Conservation (phyloP, 1,139 yeast genomes). For the Yamadazyma atmosphaerica region DNA sequence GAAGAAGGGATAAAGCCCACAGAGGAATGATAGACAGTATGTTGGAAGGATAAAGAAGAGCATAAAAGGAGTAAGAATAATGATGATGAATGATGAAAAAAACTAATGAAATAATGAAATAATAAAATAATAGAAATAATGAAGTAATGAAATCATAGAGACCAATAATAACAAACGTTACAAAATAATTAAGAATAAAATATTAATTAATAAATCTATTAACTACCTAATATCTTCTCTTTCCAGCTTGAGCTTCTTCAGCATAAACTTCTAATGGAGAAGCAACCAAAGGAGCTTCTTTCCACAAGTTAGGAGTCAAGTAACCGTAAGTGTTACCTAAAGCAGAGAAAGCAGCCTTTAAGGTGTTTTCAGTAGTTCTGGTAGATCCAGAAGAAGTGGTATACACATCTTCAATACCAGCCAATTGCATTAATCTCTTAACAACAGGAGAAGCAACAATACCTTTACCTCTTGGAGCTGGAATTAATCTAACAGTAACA, state of each 20-base stretch:
- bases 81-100: no score
- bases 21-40: no score
- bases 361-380: constrained; percentile 99
- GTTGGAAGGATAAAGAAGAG: no score
- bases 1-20: no score
- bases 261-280: constrained; percentile 95
- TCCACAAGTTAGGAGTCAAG: constrained; percentile 99
- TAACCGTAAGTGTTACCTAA: constrained; percentile 99
- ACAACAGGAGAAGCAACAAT: constrained; percentile 99
- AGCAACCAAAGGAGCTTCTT: constrained; percentile 75
- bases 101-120: no score
- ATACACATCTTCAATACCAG: constrained; percentile 99
- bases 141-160: no score
- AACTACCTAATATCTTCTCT: constrained; percentile 69
- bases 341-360: constrained; percentile 99
- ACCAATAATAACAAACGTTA: no score
- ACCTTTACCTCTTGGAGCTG: constrained; percentile 99
- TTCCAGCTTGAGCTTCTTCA: constrained; percentile 75
- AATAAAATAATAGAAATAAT: no score
- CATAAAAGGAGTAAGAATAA: no score
- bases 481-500: constrained; percentile 96
- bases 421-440: constrained; percentile 97
- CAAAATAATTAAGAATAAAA: no score
- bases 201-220: no score
- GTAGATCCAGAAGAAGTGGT: constrained; percentile 99